phyloP scores from a whole-genome alignment of 2,329 filamentous ascomycete genomes.

The Phialophora macrospora region DNA sequence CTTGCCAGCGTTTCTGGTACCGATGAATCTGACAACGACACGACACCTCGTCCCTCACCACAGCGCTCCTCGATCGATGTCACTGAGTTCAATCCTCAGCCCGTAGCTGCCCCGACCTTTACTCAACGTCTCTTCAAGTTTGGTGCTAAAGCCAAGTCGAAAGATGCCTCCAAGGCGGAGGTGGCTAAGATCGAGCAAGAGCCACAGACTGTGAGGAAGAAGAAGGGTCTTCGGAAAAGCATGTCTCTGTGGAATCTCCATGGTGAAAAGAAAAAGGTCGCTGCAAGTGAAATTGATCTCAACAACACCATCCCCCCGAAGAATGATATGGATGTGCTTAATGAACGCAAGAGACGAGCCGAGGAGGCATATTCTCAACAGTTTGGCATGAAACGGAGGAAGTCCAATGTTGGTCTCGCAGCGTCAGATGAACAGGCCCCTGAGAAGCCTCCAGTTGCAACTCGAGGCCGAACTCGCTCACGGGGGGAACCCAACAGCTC shows the following conservation, averaged over 20 bases:
- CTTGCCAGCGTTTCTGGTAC: constrained; percentile 22
- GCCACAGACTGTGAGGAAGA: constrained; percentile 25
- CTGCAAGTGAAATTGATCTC: neutral
- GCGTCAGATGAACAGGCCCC: constrained; percentile 10
- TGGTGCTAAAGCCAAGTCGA: constrained; percentile 31
- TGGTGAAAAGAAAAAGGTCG: constrained; percentile 27
- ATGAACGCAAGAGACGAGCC: constrained; percentile 40
- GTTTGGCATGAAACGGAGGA: constrained; percentile 38
- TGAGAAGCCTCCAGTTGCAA: constrained; percentile 1
- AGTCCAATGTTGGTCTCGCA: constrained; percentile 24
- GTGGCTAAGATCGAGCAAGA: constrained; percentile 13
- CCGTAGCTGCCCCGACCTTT: constrained; percentile 33
- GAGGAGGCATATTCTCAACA: constrained; percentile 39
- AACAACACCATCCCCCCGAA: constrained; percentile 6
- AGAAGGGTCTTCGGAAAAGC: constrained; percentile 37
- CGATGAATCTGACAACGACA: constrained; percentile 29
- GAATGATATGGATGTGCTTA: constrained; percentile 31
- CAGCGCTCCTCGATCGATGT: constrained; percentile 35
- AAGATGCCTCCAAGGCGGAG: constrained; percentile 15
- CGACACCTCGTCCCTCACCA: constrained; percentile 29
- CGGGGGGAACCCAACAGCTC: neutral
- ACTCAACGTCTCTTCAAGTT: constrained; percentile 33
- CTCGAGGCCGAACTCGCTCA: constrained; percentile 2
- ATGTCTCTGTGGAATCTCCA: constrained; percentile 38
- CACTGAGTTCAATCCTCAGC: constrained; percentile 35